Evolutionary conservation across 257 asterid genomes (phyloP).

Genomic region (Handroanthus guayacan): DNA sequence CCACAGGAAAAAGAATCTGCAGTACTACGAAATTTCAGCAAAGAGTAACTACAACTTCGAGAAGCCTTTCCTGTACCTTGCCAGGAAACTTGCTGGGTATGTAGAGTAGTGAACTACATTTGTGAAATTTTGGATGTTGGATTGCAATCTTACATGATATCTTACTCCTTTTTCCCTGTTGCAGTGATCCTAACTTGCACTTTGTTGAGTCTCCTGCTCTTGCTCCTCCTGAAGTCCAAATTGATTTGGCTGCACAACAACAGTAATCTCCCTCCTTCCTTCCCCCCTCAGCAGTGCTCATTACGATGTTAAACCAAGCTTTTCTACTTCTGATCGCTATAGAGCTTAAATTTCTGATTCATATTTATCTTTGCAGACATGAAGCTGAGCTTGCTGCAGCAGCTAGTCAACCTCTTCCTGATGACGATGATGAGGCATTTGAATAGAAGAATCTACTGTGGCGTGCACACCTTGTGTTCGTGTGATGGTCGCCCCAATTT

Average conservation of each 20-base stretch:
- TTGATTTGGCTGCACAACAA: constrained; percentile 66
- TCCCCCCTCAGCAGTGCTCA: not conserved
- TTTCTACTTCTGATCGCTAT: too few species aligned
- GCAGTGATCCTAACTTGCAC: constrained; percentile 64
- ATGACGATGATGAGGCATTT: constrained; percentile 79
- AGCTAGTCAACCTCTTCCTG: constrained; percentile 86
- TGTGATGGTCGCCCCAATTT: not conserved
- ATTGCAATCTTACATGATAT: not conserved
- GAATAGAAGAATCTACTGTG: constrained; percentile 42
- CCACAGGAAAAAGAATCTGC: constrained; percentile 77
- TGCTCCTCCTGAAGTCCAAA: constrained; percentile 73
- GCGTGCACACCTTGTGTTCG: not conserved
- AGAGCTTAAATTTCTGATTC: not conserved
- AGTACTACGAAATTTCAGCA: constrained; percentile 78
- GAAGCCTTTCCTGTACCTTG: constrained; percentile 77
- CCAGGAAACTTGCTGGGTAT: constrained; percentile 83
- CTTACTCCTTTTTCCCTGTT: not conserved
- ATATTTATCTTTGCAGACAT: constrained; percentile 50
- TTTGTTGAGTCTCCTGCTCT: constrained; percentile 79
- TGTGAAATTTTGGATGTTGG: not conserved
- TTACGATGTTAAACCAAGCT: not conserved
- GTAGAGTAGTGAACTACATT: not conserved
- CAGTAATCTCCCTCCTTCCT: constrained; percentile 41
- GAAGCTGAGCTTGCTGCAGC: constrained; percentile 74
- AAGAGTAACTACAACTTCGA: constrained; percentile 88